These are phyloP conservation scores for Conticribra guillardii DNA, from an alignment of 108 stramenopile genomes.

Conservation along the genomic window DNA sequence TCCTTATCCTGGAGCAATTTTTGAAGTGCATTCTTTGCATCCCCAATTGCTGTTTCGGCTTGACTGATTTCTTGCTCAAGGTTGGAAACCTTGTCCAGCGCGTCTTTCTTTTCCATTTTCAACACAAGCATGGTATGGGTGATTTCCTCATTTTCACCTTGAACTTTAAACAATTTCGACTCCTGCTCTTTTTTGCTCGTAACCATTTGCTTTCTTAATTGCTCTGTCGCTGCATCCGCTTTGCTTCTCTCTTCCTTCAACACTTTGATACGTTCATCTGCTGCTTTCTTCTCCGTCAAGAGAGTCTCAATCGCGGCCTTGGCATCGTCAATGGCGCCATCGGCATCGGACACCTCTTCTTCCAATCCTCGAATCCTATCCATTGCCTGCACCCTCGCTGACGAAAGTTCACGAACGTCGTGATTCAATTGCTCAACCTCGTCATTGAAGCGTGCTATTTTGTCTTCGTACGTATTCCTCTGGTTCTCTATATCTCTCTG, in stretches of 20 bases:
- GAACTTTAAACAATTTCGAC: constrained; percentile 32
- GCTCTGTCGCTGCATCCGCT: constrained; percentile 30
- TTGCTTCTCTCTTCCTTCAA: constrained; percentile 42
- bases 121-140: constrained; percentile 42
- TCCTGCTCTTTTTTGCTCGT: constrained; percentile 39
- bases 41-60: constrained; percentile 47
- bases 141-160: constrained; percentile 34
- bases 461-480: constrained; percentile 30
- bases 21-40: constrained; percentile 44
- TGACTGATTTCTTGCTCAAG: constrained; percentile 42
- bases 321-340: constrained; percentile 50
- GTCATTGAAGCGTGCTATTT: constrained; percentile 23
- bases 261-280: constrained; percentile 37
- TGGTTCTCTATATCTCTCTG: constrained; percentile 19
- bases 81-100: constrained; percentile 30
- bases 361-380: constrained; percentile 57
- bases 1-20: constrained; percentile 39
- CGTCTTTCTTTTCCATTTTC: constrained; percentile 53
- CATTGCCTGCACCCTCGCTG: constrained; percentile 42
- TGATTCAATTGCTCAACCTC: constrained; percentile 42
- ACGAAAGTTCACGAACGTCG: constrained; percentile 29
- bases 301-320: constrained; percentile 52
- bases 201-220: constrained; percentile 40
- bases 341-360: constrained; percentile 52
- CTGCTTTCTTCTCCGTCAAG: constrained; percentile 41